Evolutionary conservation across 805 yeast species (phyloP).

Genomic region (Saccharomycopsis sp.): DNA sequence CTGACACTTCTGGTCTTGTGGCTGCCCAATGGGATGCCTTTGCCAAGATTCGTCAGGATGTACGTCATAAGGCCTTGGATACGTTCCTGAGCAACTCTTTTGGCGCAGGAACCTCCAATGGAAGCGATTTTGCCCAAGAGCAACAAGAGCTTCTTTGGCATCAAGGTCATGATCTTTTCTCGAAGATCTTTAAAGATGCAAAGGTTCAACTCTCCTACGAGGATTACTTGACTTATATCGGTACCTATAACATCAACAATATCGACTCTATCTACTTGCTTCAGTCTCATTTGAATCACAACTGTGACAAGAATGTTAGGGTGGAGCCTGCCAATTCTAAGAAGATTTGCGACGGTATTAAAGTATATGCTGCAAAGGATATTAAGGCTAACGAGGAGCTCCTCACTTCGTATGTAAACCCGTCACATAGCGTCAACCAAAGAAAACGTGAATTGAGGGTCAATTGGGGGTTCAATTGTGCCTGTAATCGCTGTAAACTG

Average conservation of each 20-base stretch:
- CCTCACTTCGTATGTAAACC: constrained; percentile 63
- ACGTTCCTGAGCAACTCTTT: constrained; percentile 34
- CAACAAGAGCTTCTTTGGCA: constrained; percentile 55
- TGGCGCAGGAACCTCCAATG: constrained; percentile 44
- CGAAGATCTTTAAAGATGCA: constrained; percentile 35
- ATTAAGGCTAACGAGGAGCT: constrained; percentile 63
- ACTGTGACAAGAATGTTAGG: constrained; percentile 65
- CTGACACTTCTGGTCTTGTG: constrained; percentile 35
- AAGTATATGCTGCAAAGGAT: constrained; percentile 51
- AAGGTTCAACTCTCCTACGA: constrained; percentile 36
- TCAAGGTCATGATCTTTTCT: constrained; percentile 46
- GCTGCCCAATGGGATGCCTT: constrained; percentile 50
- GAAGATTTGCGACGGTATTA: constrained; percentile 41
- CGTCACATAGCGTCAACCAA: constrained; percentile 51
- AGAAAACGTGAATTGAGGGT: constrained; percentile 61
- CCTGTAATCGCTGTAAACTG: constrained; percentile 56
- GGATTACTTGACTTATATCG: constrained; percentile 55
- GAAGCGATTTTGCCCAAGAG: constrained; percentile 45
- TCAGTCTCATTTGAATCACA: constrained; percentile 71
- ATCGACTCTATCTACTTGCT: constrained; percentile 54
- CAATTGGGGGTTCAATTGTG: constrained; percentile 76
- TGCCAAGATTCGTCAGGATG: constrained; percentile 64
- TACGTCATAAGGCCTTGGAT: constrained; percentile 52
- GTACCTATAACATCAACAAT: constrained; percentile 70
- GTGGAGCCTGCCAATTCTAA: constrained; percentile 41